These are phyloP conservation scores for Talaromyces wortmannii DNA, from an alignment of 495 filamentous ascomycete species.

Conservation along the genomic window DNA sequence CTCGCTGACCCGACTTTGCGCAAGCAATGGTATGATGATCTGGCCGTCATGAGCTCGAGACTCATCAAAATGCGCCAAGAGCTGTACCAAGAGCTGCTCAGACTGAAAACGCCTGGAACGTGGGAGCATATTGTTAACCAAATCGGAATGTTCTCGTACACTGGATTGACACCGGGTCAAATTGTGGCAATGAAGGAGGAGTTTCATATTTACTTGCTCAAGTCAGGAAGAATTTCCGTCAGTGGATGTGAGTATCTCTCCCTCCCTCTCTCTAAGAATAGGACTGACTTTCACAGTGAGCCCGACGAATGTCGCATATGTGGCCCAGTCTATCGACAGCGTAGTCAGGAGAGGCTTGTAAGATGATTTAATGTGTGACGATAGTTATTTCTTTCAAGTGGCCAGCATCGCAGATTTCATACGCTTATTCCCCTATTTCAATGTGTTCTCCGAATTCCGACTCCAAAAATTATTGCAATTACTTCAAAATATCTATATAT, in stretches of 20 bases:
- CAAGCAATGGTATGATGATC: constrained; percentile 40
- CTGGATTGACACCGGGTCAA: constrained; percentile 37
- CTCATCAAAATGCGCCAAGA: constrained; percentile 41
- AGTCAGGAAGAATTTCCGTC: constrained; percentile 40
- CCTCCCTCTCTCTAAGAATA: constrained; percentile 34
- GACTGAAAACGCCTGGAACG: constrained; percentile 36
- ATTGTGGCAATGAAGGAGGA: constrained; percentile 37
- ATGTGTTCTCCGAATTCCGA: too few relatives aligned
- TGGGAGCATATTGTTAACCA: constrained; percentile 45
- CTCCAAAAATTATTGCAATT: too few relatives aligned
- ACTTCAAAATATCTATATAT: neutral
- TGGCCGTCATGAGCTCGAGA: constrained; percentile 44
- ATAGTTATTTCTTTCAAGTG: neutral
- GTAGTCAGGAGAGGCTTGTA: constrained; percentile 31
- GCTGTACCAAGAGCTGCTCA: constrained; percentile 34
- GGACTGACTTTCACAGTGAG: constrained; percentile 77
- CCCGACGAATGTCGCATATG: constrained; percentile 41
- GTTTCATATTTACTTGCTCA: constrained; percentile 43
- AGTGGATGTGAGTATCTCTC: constrained; percentile 33
- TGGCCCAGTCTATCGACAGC: constrained; percentile 39
- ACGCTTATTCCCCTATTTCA: too few relatives aligned
- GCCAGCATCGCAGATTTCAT: neutral
- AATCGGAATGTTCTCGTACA: constrained; percentile 50
- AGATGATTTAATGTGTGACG: neutral
- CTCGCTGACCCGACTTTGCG: constrained; percentile 30